Conservation (phyloP, 2,329 filamentous ascomycete species). For the Rachicladosporium sp. region DNA sequence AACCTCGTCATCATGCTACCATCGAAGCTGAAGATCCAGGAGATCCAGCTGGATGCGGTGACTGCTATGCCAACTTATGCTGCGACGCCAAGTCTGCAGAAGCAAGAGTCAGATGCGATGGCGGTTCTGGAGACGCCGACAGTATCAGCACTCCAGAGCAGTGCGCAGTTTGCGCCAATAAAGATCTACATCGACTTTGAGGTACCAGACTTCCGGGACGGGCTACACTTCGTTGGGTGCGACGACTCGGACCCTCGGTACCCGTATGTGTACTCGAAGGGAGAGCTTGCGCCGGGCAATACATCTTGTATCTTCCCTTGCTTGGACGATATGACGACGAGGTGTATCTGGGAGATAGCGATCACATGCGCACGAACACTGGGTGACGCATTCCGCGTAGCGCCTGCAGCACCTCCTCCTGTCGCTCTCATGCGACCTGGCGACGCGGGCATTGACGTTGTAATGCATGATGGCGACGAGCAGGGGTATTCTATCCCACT, state of each 20-base stretch:
- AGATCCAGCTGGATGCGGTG: constrained; percentile 38
- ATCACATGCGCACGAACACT: constrained; percentile 78
- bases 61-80: constrained; percentile 24
- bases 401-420: too few relatives aligned
- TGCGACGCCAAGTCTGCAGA: constrained; percentile 27
- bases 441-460: constrained; percentile 12
- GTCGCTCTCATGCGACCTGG: too few relatives aligned
- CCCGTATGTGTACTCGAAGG: constrained; percentile 82
- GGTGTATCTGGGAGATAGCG: constrained; percentile 78
- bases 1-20: constrained; percentile 50
- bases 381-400: constrained; percentile 51
- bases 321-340: constrained; percentile 69
- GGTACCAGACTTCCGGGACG: constrained; percentile 65
- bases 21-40: constrained; percentile 48
- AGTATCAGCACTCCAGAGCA: constrained; percentile 16
- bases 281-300: constrained; percentile 63
- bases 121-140: constrained; percentile 21
- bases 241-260: constrained; percentile 69
- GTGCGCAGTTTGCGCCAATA: constrained; percentile 43
- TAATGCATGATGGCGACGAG: constrained; percentile 23
- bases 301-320: constrained; percentile 87
- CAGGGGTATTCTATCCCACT: constrained; percentile 28
- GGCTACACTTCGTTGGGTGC: constrained; percentile 81
- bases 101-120: constrained; percentile 21
- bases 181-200: constrained; percentile 63